Conservation (phyloP, 805 yeast genomes). For the Candida odintsovae region DNA sequence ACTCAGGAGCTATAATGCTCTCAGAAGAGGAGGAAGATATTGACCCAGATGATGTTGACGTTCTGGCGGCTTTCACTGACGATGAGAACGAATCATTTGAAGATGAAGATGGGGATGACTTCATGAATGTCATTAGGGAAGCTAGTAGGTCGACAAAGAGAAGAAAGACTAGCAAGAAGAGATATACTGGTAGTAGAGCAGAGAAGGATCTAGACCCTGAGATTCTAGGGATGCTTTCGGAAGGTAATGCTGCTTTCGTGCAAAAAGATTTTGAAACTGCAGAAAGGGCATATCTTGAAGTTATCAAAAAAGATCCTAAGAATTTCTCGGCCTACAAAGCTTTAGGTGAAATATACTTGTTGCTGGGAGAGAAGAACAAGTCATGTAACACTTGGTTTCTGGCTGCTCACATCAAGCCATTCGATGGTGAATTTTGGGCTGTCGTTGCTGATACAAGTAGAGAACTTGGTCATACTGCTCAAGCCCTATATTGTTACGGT, state of each 20-base stretch:
- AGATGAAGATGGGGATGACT: constrained; percentile 37
- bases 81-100: constrained; percentile 33
- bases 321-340: constrained; percentile 84
- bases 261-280: constrained; percentile 55
- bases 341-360: constrained; percentile 74
- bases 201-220: constrained; percentile 61
- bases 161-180: constrained; percentile 28
- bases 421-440: constrained; percentile 76
- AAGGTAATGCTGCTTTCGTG: constrained; percentile 80
- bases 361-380: constrained; percentile 60
- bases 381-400: constrained; percentile 78
- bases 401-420: constrained; percentile 72
- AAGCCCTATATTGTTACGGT: constrained; percentile 74
- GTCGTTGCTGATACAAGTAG: constrained; percentile 64
- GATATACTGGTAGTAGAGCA: constrained; percentile 26
- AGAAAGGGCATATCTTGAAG: constrained; percentile 53
- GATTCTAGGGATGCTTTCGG: constrained; percentile 56
- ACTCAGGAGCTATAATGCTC: constrained; percentile 1
- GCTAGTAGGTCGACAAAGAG: constrained; percentile 55
- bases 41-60: constrained; percentile 21
- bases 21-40: constrained; percentile 13
- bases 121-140: constrained; percentile 59
- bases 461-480: constrained; percentile 62
- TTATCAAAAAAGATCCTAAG: constrained; percentile 69
- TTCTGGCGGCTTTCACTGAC: constrained; percentile 31